Evolutionary conservation across 1,284 basidiomycete genomes (phyloP), one percentile per base, ranked within the genome.

Genomic region (Malassezia vespertilionis): DNA sequence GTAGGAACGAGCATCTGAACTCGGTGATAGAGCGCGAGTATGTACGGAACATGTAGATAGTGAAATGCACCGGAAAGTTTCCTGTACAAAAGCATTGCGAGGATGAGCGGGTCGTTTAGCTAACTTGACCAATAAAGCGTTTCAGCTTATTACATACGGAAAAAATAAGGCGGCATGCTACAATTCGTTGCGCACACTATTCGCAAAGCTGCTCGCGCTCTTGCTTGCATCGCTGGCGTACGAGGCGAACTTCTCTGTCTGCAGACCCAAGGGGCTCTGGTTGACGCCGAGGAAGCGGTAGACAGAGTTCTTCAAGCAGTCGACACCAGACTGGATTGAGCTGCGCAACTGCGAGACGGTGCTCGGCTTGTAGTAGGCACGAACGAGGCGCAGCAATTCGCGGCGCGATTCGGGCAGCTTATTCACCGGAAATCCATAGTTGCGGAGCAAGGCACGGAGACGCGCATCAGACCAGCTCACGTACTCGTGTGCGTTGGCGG

Each of bases 381-480:
- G 54, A 54, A 65, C 62, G 53, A 61, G 57, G 36, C 65, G 56
- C 50, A 69, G 41, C 40, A 70, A 53, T 47, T 63, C 49, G 28
- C 63, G 52, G 20, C 67, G 54, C 52, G 60, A 59, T 51, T 53
- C 55, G 34, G 61, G 63, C 23, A 61, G 44, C 33, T 58, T 27
- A 32, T 58, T 54, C 5, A 57, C 28, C n/a, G 43, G 42, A 35
- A 69, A 51, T 30, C 65, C 67, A 26, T 47, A 52, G 39, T 52
- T 44, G 14, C 53, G 39, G 15, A 69, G 56, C 46, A 61, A 69
- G 42, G 53, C 61, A 33, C 59, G 54, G 21, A 69, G 41, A 10
- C 59, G 50, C 18, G 60, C 58, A 39, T 69, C 67, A 40, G 58
- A 57, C 67, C 67, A 69, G 11, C 52, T 51, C 10, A 60, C 36